Evolutionary conservation across 2,329 filamentous ascomycete genomes (phyloP).

Genomic region (Stagonosporopsis cucurbitacearum): DNA sequence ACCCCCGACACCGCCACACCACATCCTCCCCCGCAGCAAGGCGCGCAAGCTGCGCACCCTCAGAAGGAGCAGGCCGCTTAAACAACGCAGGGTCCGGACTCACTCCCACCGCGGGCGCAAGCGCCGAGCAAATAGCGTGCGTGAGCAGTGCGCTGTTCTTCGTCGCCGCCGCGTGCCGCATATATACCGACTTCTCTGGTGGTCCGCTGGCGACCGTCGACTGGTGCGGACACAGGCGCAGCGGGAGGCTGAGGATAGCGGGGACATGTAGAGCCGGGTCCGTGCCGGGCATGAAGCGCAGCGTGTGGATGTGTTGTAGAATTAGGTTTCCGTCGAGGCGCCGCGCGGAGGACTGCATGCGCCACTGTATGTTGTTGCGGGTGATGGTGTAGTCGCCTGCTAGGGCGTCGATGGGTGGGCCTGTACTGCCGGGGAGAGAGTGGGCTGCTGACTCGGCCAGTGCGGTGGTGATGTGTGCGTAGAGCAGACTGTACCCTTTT

Average conservation of each 20-base stretch:
- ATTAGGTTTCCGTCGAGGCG: not conserved
- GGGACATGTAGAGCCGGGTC: too few species aligned
- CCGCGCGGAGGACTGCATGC: not conserved
- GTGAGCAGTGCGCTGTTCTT: not conserved
- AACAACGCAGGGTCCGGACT: not conserved
- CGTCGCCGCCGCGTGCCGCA: not conserved
- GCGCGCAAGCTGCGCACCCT: not conserved
- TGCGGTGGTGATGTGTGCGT: not conserved
- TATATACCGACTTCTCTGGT: not conserved
- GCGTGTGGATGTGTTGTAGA: not conserved
- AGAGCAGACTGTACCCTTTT: not conserved
- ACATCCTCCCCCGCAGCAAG: not conserved
- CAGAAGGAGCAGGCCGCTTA: not conserved
- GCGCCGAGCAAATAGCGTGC: not conserved
- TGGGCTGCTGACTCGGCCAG: not conserved
- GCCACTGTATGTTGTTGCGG: not conserved
- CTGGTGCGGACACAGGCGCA: conserved; percentile 6
- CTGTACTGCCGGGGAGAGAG: not conserved
- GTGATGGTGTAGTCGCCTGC: not conserved
- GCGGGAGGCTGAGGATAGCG: not conserved
- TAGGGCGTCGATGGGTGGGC: not conserved
- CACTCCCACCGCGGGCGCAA: not conserved
- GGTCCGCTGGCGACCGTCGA: not conserved
- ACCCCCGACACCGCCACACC: not conserved
- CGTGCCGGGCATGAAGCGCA: too few species aligned